Evolutionary conservation across 768 basidiomycete genomes (phyloP), one percentile per base, ranked within the genome.

Genomic region (Cyclocybe cylindracea): DNA sequence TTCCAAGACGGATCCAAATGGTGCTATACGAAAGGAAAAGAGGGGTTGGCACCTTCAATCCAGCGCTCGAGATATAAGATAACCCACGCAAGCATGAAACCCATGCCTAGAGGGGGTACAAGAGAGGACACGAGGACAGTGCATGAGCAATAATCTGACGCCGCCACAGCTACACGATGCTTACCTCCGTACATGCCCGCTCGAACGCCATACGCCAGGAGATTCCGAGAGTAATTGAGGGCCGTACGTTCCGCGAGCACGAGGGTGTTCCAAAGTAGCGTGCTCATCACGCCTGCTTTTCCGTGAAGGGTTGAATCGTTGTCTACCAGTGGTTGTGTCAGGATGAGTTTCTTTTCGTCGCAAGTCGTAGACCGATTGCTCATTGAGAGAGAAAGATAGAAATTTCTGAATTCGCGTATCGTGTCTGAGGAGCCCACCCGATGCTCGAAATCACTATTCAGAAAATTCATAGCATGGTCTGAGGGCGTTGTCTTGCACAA

Each of bases 381-480:
- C 8, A 40, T 39, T 4, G 42, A 24, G 4, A 42, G 38, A 19
- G 70, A 67, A 13, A 74, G 51, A 46, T 74, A 73, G 46, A 67
- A 75, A 10, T 67, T 51, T 31, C 73, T 64, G 44, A 77, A 70
- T 13, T 73, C 66, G 34, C 48, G 59, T 29, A 55, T 52, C 7
- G 53, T 48, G 14, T n/a, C 39, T 16, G 64, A 63, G 4, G 60
- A 41, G 9, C 59, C 60, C 14, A 45, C 47, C 7, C 59, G 24
- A 5, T 58, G 44, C 0, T 48, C 55, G 48, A 82, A 82, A 51
- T 82, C 79, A 32, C 66, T 70, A 58, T 78, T 80, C 45, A 85
- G 70, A 53, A 84, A 71, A 58, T 80, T 80, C 63, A 87, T 76
- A 0, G 83, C 78, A 48, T 84, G 82, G 56, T 86, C 85, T 0